phyloP scores from a whole-genome alignment of 257 asterid genomes.

The Henckelia pumila region DNA sequence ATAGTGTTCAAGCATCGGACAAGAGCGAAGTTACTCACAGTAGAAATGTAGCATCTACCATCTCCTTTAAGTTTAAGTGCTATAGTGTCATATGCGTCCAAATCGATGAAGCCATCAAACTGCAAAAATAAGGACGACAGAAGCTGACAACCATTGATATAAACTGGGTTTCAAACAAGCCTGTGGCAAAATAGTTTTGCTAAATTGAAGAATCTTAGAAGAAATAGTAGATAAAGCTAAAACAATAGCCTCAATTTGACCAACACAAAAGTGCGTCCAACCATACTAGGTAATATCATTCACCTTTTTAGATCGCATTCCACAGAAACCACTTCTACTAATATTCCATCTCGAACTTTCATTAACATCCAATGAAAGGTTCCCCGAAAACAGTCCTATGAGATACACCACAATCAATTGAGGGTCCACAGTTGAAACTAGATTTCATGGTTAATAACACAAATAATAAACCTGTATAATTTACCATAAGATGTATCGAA shows the following conservation, averaged over 20 bases:
- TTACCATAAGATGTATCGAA: background rate
- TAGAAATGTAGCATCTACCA: constrained; percentile 94
- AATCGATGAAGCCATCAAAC: constrained; percentile 95
- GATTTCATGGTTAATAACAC: too few species aligned
- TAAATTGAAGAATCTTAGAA: too few species aligned
- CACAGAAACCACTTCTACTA: constrained; percentile 91
- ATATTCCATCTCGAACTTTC: constrained; percentile 83
- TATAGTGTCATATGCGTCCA: constrained; percentile 80
- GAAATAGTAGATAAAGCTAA: too few species aligned
- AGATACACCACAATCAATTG: constrained; percentile 19
- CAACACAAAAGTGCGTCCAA: background rate
- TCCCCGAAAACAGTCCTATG: constrained; percentile 84
- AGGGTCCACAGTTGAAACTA: background rate
- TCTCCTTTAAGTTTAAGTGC: constrained; percentile 88
- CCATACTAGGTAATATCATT: constrained; percentile 3
- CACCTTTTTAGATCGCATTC: constrained; percentile 95
- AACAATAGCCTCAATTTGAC: background rate
- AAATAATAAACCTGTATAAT: too few species aligned
- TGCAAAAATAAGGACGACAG: constrained; percentile 32
- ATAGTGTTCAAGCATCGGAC: background rate
- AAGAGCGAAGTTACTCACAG: constrained; percentile 58
- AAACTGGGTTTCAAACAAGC: background rate
- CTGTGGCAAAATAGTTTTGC: too few species aligned
- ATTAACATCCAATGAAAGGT: constrained; percentile 72
- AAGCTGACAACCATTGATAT: constrained; percentile 16